These are phyloP conservation scores for Hypoxylon sp. DNA, from an alignment of 2,329 filamentous ascomycete species.

Conservation along the genomic window DNA sequence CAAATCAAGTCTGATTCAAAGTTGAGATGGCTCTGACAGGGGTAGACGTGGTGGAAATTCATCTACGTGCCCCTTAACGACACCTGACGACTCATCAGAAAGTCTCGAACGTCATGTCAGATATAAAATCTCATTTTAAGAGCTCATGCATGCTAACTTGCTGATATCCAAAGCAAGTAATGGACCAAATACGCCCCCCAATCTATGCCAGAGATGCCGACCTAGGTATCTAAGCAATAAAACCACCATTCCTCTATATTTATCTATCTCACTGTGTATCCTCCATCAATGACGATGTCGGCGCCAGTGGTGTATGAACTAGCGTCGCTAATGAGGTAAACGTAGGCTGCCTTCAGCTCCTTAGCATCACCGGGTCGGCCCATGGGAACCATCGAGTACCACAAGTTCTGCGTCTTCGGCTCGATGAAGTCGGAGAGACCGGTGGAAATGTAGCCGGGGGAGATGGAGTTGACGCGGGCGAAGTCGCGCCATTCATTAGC, in stretches of 20 bases:
- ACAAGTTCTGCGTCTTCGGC: constrained; percentile 52
- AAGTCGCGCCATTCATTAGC: constrained; percentile 76
- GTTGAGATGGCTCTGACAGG: not conserved
- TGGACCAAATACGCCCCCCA: constrained; percentile 15
- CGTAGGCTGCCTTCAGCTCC: constrained; percentile 80
- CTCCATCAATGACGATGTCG: constrained; percentile 80
- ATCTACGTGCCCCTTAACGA: not conserved
- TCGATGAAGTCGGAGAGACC: constrained; percentile 62
- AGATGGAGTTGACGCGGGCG: constrained; percentile 73
- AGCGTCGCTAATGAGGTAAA: constrained; percentile 83
- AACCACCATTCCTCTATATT: not conserved
- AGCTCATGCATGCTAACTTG: not conserved
- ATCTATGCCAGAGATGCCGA: constrained; percentile 18
- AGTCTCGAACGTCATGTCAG: not conserved
- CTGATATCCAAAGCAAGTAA: not conserved
- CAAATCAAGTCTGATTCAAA: too few relatives aligned
- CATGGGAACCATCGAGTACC: constrained; percentile 55
- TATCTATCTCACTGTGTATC: constrained; percentile 63
- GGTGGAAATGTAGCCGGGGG: constrained; percentile 71
- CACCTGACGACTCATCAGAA: not conserved
- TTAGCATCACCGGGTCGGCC: constrained; percentile 72
- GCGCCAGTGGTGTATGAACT: constrained; percentile 81
- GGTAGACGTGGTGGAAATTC: not conserved
- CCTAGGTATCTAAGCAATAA: constrained; percentile 18
- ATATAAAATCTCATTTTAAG: not conserved